Base-by-base conservation (phyloP, 2,329 filamentous ascomycete genomes). In the Talaromyces albobiverticillius region DNA sequence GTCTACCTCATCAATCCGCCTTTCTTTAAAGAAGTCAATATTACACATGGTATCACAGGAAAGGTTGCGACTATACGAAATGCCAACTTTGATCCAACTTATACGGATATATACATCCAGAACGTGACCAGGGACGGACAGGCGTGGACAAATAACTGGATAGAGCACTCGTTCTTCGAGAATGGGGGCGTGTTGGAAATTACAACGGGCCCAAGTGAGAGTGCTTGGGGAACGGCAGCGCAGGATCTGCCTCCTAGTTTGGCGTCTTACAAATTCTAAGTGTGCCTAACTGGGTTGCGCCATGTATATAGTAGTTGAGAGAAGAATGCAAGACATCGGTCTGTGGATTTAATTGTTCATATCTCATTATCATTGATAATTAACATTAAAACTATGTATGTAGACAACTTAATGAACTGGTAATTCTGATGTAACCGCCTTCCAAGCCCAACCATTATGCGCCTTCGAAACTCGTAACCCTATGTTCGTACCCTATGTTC, bases 1-100 rank as follows among this genome's bases (percentile, higher is more conserved):
- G 82, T 86, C 1, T 87, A 87, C 61, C 76, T 87, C 16, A 84
- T 87, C 59, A 85, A 72, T 0, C 81, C 84, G 0, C 84, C 84
- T 0, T 88, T 80, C 60, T 88, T 87, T 58, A 71, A 77, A 55
- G 71, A 73, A 34, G 74, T 86, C 1, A 79, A 76, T 38, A 73
- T 86, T 45, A 81, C 70, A 13, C 79, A 79, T 55, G 77, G 77
- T 0, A 66, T 79, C 14, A 86, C 82, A 0, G 78, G 80, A 2
- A 81, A 79, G 53, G 81, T 76, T 14, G 83, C 84, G 0, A 80
- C 72, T 2, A 74, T 87, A 7, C 70, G 74, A 9, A 83, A 78
- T 58, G 57, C 81, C 46, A 82, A 82, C 57, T 86, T 85, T 57
- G 83, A 87, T 52, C 64, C 81, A 0, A 60, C 50, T 0, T 83